Conservation (phyloP, 148 eudicot genomes). For the Vaccinium myrtillus region DNA sequence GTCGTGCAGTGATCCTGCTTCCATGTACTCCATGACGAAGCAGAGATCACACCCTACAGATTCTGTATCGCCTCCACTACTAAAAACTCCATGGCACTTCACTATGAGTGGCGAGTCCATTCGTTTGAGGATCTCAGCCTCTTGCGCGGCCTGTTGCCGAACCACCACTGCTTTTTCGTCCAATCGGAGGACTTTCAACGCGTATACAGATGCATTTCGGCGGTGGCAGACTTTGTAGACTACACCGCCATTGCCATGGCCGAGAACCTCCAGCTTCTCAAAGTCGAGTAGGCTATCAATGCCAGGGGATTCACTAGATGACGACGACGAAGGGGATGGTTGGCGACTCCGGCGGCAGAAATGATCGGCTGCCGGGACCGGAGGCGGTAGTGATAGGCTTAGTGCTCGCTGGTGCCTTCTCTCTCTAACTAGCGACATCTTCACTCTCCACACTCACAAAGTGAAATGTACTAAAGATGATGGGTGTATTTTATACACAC, state of each 20-base stretch:
- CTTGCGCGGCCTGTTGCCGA: slow-evolving; percentile 16
- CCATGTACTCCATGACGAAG: slow-evolving; percentile 31
- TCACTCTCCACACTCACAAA: not conserved
- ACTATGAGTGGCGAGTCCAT: slow-evolving; percentile 24
- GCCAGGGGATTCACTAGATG: slow-evolving; percentile 9
- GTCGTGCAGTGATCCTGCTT: slow-evolving; percentile 28
- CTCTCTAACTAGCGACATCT: slow-evolving; percentile 21
- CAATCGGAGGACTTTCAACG: slow-evolving; percentile 27
- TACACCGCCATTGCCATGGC: slow-evolving; percentile 28
- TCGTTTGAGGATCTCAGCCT: slow-evolving; percentile 25
- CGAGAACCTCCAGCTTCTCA: slow-evolving; percentile 30
- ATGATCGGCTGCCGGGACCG: not conserved
- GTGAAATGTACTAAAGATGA: not conserved
- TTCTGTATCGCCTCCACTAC: not conserved
- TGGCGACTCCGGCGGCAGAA: not conserved
- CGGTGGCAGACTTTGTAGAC: slow-evolving; percentile 31
- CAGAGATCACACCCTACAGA: slow-evolving; percentile 14
- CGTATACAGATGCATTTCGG: slow-evolving; percentile 3
- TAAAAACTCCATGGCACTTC: slow-evolving; percentile 25
- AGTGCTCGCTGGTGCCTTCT: slow-evolving; percentile 20
- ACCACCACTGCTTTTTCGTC: not conserved
- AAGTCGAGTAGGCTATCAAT: slow-evolving; percentile 10
- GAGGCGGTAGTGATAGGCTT: slow-evolving; percentile 14
- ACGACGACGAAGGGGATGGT: slow-evolving; percentile 5
- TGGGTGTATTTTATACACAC: not conserved